Base-by-base conservation (phyloP, 257 asterid species). In the Galeopsis tetrahit region DNA sequence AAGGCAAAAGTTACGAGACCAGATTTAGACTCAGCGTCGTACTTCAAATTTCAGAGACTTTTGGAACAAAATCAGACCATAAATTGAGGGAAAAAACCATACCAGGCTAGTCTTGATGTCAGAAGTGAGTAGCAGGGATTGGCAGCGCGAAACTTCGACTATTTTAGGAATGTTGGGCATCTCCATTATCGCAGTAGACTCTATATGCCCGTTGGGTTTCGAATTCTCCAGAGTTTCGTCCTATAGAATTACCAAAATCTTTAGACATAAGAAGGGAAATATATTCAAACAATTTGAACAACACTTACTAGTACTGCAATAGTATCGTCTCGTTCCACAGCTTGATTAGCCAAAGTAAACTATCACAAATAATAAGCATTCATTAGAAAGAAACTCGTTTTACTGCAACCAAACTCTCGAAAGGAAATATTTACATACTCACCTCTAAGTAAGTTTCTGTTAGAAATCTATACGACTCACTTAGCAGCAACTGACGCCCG, bases 61-160 rank as follows among this genome's bases (percentile, higher is more conserved):
- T 21, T 21, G 28, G 28, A 21, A 21, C 28, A 21, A 21, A 21
- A 21, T 21, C 28, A 21, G 28, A 21, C 28, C 28, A 21, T 21
- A 21, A 21, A 21, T 0, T 21, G 28, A 21, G 28, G 28, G 1
- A 21, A 21, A 21, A 21, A 21, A 21, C 28, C 81, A 38, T 80
- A 92, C 98, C 93, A 60, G 68, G 57, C 63, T 75, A 39, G 80
- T 71, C 80, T 83, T 78, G 63, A 74, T 68, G 64, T 82, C 86
- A 13, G 86, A 88, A 73, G 81, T 43, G 77, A 92, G 87, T 36
- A 81, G 78, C 82, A 84, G 62, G 33, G 83, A 82, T 58, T 75
- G 81, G 78, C 92, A 92, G 44, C 71, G 73, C 52, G 92, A 77
- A 75, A 90, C 82, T 69, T 84, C 94, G 52, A 86, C 78, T 8